Evolutionary conservation across 768 basidiomycete genomes (phyloP).

Genomic region (Pisolithus marmoratus): DNA sequence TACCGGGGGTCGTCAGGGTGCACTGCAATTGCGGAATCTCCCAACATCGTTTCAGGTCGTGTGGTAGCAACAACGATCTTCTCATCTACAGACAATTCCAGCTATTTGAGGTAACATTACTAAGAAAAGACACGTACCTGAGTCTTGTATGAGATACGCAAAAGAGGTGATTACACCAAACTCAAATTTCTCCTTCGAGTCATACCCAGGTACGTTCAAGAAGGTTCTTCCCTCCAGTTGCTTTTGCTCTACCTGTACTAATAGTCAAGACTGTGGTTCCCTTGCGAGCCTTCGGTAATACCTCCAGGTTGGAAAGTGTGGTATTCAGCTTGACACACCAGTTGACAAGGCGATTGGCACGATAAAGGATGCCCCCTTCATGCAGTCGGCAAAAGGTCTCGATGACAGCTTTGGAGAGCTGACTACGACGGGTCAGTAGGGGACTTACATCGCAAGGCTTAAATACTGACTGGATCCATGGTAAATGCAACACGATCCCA

Average conservation of each 20-base stretch:
- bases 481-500: constrained; percentile 96
- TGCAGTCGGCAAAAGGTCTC: constrained; percentile 90
- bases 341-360: constrained; percentile 94
- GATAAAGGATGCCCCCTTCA: constrained; percentile 89
- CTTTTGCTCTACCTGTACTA: constrained; percentile 80
- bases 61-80: constrained; percentile 93
- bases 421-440: constrained; percentile 31
- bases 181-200: constrained; percentile 91
- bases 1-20: constrained; percentile 92
- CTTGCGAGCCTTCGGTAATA: constrained; percentile 23
- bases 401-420: constrained; percentile 80
- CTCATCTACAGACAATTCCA: constrained; percentile 51
- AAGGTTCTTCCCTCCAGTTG: constrained; percentile 80
- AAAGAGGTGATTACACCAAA: constrained; percentile 97
- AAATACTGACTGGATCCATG: constrained; percentile 70
- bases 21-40: constrained; percentile 95
- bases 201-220: constrained; percentile 90
- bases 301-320: constrained; percentile 96
- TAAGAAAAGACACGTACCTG: constrained; percentile 42
- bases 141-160: constrained; percentile 84
- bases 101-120: neutral
- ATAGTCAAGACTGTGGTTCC: neutral
- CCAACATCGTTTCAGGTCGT: constrained; percentile 97
- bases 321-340: constrained; percentile 98
- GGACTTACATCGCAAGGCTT: neutral